phyloP scores from a whole-genome alignment of 345 rosid species.

The Euphorbia pulcherrima region DNA sequence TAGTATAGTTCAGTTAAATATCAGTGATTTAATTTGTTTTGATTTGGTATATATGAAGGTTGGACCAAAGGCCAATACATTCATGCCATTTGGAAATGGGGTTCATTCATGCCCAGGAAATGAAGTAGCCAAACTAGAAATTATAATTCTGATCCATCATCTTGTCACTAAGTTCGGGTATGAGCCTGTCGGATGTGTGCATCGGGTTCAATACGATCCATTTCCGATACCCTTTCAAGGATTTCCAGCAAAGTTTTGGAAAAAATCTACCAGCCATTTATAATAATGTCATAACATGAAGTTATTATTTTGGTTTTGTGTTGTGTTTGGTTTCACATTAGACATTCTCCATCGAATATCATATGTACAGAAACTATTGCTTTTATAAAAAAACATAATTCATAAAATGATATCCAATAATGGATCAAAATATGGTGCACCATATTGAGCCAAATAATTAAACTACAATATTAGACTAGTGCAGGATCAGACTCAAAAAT shows the following conservation, averaged over 20 bases:
- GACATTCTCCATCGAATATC: not conserved
- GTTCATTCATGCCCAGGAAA: conserved; percentile 50
- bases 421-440: too few relatives aligned
- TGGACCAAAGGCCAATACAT: conserved; percentile 39
- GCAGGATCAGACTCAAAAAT: too few relatives aligned
- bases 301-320: not conserved
- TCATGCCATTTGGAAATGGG: conserved; percentile 51
- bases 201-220: conserved; percentile 26
- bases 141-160: conserved; percentile 41
- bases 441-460: too few relatives aligned
- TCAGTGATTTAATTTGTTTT: too few relatives aligned
- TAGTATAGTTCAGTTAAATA: too few relatives aligned
- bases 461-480: too few relatives aligned
- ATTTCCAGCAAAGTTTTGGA: conserved; percentile 29
- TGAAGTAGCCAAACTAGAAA: conserved; percentile 53
- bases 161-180: conserved; percentile 49
- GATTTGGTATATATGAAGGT: too few relatives aligned
- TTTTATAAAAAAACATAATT: too few relatives aligned
- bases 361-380: not conserved
- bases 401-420: too few relatives aligned
- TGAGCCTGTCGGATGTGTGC: not conserved
- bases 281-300: not conserved
- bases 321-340: not conserved
- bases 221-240: conserved; percentile 28
- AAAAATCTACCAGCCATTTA: conserved; percentile 6